Conservation (phyloP, 1,139 yeast species). For the Suhomyces maxii region DNA sequence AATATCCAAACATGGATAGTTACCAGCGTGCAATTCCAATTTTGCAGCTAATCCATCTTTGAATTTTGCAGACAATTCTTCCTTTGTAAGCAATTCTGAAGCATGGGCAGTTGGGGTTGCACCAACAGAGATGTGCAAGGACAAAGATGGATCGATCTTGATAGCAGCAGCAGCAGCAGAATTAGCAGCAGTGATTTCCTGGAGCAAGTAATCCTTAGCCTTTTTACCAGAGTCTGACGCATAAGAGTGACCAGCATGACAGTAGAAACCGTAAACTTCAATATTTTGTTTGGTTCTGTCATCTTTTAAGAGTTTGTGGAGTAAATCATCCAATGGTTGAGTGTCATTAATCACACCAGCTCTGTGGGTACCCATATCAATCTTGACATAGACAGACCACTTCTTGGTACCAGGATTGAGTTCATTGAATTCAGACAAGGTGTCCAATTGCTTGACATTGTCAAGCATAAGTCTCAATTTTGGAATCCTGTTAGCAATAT, state of each 20-base stretch:
- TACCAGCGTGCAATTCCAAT: constrained; percentile 78
- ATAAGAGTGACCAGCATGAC: constrained; percentile 81
- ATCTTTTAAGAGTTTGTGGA: constrained; percentile 26
- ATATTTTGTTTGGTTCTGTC: constrained; percentile 27
- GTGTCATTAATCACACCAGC: constrained; percentile 55
- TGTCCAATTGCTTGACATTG: constrained; percentile 53
- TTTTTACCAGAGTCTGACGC: constrained; percentile 44
- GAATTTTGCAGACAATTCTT: constrained; percentile 21
- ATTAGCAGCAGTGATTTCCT: constrained; percentile 59
- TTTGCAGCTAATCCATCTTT: constrained; percentile 37
- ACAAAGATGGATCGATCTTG: constrained; percentile 24
- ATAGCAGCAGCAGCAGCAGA: constrained; percentile 49
- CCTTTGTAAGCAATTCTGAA: constrained; percentile 31
- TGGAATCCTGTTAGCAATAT: constrained; percentile 41
- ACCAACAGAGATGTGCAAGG: constrained; percentile 59
- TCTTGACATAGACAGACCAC: constrained; percentile 59
- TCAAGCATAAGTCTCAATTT: constrained; percentile 62
- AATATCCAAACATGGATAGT: constrained; percentile 69
- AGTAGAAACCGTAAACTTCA: constrained; percentile 66
- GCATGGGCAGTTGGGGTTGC: constrained; percentile 84
- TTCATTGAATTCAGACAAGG: constrained; percentile 38
- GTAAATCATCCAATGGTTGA: constrained; percentile 26
- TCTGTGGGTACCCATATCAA: constrained; percentile 62
- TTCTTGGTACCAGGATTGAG: constrained; percentile 24
- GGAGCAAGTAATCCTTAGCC: constrained; percentile 49